Base-by-base conservation (phyloP, 805 yeast species). In the Komagataella kurtzmanii region DNA sequence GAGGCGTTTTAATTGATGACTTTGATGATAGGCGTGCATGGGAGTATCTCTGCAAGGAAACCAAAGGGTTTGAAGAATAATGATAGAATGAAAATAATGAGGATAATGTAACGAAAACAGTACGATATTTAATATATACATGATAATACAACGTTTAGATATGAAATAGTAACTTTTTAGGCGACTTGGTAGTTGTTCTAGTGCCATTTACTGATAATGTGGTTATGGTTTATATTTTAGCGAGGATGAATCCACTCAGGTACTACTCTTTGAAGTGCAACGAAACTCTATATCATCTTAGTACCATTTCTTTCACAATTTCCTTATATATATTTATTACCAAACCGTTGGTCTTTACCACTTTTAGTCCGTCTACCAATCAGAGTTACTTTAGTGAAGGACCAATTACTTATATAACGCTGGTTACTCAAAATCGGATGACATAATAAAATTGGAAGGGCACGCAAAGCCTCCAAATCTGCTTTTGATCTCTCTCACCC, bases 31-130 rank as follows among this genome's bases (percentile, higher is more conserved):
- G 72, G n/a, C 64, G 77, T 19, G 84, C 90, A 0, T 73, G 73
- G 56, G 71, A 71, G 46, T 91, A 96, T 95, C 70, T 91, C 49
- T 65, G 76, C 57, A 76, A 75, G 54, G 95, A 88, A 65, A 81
- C 88, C 3, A 61, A 30, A 8, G n/a, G n/a, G 14, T 30, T 30
- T 30, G 40, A 10, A 6, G 40, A 30, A 30, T 30, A 10, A 30
- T 30, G 40, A 30, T 30, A 30, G 14, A 30, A 30, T 8, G n/a
- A 30, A 8, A 10, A 10, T 14, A 8, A 24, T 3, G 36, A 24
- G 36, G 14, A 14, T 30, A 14, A 14, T 10, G 6, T 10, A 30
- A 30, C 40, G 40, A 30, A 30, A 30, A 30, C 10, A 12, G 40
- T 10, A 30, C 5, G 2, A 30, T 30, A 30, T 14, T 30, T 30